A percentile compares a stretch with the other conserved stretches of the same genome.
Evolutionary conservation across 352 stramenopile species (phyloP).

Genomic region (Pythium guiyangense): DNA sequence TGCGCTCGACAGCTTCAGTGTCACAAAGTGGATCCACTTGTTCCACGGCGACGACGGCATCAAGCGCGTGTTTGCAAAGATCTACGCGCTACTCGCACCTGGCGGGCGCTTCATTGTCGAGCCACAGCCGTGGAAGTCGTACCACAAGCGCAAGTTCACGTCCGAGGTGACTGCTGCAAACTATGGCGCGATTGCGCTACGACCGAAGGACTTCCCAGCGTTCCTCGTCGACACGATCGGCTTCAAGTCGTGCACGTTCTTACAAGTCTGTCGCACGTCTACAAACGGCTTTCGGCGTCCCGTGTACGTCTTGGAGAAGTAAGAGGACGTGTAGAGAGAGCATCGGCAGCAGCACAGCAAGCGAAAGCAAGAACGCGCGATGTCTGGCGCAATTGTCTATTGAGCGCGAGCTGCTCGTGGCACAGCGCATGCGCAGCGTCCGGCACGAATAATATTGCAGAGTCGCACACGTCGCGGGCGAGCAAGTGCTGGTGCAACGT

Average conservation of each 20-base stretch:
- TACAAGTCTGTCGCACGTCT: conserved; percentile 75
- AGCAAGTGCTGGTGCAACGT: background rate
- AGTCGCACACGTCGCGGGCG: too few relatives aligned
- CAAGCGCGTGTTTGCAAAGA: conserved; percentile 61
- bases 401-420: too few relatives aligned
- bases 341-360: background rate
- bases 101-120: conserved; percentile 79
- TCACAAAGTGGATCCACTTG: conserved; percentile 91
- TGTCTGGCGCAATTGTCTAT: too few relatives aligned
- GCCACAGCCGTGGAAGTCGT: conserved; percentile 86
- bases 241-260: conserved; percentile 62
- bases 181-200: conserved; percentile 65
- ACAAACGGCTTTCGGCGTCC: conserved; percentile 69
- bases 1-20: conserved; percentile 55
- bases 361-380: background rate
- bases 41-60: conserved; percentile 85
- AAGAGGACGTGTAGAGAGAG: background rate
- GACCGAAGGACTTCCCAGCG: conserved; percentile 67
- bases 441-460: too few relatives aligned
- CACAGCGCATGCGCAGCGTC: too few relatives aligned
- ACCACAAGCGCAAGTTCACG: conserved; percentile 85
- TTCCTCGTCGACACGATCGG: conserved; percentile 54
- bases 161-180: conserved; percentile 66
- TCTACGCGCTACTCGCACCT: conserved; percentile 57
- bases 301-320: conserved; percentile 74